phyloP scores from a whole-genome alignment of 305 asterid species.

The Fraxinus paxiana region DNA sequence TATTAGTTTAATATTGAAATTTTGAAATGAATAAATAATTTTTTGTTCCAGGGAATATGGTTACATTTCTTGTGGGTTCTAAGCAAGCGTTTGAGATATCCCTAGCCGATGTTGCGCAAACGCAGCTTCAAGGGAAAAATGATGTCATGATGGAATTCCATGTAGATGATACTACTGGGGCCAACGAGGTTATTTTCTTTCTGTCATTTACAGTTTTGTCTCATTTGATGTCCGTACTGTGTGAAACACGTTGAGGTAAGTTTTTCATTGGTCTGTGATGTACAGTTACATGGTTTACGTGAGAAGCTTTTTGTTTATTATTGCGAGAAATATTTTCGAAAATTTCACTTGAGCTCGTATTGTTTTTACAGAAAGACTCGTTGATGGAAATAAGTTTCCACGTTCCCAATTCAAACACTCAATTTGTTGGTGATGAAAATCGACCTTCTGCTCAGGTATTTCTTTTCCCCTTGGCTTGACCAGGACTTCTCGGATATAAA shows the following conservation, averaged over 20 bases:
- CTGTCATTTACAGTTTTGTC: slow-evolving; percentile 5
- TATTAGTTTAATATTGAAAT: background rate
- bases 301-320: background rate
- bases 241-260: background rate
- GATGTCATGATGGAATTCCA: slow-evolving; percentile 95
- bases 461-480: slow-evolving; percentile 17
- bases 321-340: background rate
- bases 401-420: slow-evolving; percentile 91
- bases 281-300: background rate
- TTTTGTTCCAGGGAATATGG: slow-evolving; percentile 66
- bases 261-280: background rate
- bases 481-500: background rate
- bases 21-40: background rate
- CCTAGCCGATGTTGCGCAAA: slow-evolving; percentile 92
- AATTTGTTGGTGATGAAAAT: slow-evolving; percentile 90
- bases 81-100: slow-evolving; percentile 96
- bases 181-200: slow-evolving; percentile 61
- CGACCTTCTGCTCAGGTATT: slow-evolving; percentile 86
- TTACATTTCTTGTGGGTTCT: slow-evolving; percentile 71
- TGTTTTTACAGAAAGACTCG: slow-evolving; percentile 75
- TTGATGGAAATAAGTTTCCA: slow-evolving; percentile 97
- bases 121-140: slow-evolving; percentile 95
- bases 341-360: background rate
- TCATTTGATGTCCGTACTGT: background rate
- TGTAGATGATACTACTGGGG: slow-evolving; percentile 95